Base-by-base conservation (phyloP, 768 basidiomycete genomes). In the Chlorophyllum brunneum region DNA sequence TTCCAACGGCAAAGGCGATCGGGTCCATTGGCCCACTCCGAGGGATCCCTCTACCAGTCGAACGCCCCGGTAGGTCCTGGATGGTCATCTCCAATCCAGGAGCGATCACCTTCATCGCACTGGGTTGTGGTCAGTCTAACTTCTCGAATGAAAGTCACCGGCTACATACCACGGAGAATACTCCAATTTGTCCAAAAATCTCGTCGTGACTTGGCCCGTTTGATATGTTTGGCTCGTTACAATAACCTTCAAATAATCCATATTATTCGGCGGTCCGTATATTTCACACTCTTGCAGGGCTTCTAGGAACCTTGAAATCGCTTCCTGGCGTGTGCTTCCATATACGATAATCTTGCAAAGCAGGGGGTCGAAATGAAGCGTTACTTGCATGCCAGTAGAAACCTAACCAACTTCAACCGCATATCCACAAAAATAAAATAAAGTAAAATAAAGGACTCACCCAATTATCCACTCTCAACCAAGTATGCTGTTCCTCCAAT, bases 401-500 rank as follows among this genome's bases (percentile, higher is more conserved):
- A 80, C 63, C 78, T 77, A 23, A 9, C 24, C 16, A 16, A 18
- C 45, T 37, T 1, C 6, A 6, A 30, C 2, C 13, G 27, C 9
- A 40, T 16, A n/a, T n/a, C n/a, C n/a, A n/a, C n/a, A n/a, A n/a
- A n/a, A n/a, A n/a, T n/a, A n/a, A n/a, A n/a, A n/a, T n/a, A n/a
- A n/a, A n/a, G n/a, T n/a, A n/a, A n/a, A n/a, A n/a, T n/a, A n/a
- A n/a, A n/a, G n/a, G 29, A 13, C 68, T 24, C 47, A 81, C 80
- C 81, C 81, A 83, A 23, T 71, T 71, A 24, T 85, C 83, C n/a
- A 84, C 65, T n/a, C 80, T 66, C 15, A 85, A 63, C 82, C 82
- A 86, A 1, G 71, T 70, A 33, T 70, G 60, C 8, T 65, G 59
- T 0, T 51, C 52, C 2, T 57, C 33, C 6, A 80, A 64, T 0